Evolutionary conservation across 2,329 filamentous ascomycete genomes (phyloP), one percentile per base, ranked within the genome.

Genomic region (Aspergillus texensis): DNA sequence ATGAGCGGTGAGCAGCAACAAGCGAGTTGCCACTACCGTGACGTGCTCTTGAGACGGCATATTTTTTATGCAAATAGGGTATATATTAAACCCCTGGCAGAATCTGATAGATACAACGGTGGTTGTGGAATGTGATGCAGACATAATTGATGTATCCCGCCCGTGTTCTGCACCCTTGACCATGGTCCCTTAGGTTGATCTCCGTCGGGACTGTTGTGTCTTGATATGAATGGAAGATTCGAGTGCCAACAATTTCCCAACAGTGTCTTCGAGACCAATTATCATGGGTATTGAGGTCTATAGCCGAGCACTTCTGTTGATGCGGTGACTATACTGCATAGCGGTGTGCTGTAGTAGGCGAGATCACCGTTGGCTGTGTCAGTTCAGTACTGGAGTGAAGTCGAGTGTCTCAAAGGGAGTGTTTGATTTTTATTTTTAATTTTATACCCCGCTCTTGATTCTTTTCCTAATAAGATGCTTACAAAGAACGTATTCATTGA

Each of bases 41-140:
- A 55, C 34, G 52, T 55, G 32, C 32, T 26, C 32, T 39, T 39
- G 48, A 62, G 55, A 43, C 54, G 39, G 30, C 36, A 63, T 57
- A 32, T 54, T 41, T 56, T 52, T 12, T 41, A 48, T 34, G 55
- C 48, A 55, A 50, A 26, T 62, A 57, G 50, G 39, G 46, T n/a
- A 32, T 30, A 43, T n/a, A 43, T 54, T 26, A 28, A 28, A 28
- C 58, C 48, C 30, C 28, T 60, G 28, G 28, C 58, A 57, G 61
- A 54, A 57, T 58, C 45, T 58, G 57, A 63, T 41, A 65, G 57
- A 58, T 62, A 64, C 45, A 59, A 41, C n/a, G 34, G 39, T n/a
- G 46, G 32, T 21, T 41, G 46, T 28, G 32, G 36, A 54, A 52
- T 60, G 46, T 60, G 46, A 54, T 54, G 48, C 21, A 39, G 48